Evolutionary conservation across 768 basidiomycete genomes (phyloP).

Genomic region (Suillus subalutaceus): DNA sequence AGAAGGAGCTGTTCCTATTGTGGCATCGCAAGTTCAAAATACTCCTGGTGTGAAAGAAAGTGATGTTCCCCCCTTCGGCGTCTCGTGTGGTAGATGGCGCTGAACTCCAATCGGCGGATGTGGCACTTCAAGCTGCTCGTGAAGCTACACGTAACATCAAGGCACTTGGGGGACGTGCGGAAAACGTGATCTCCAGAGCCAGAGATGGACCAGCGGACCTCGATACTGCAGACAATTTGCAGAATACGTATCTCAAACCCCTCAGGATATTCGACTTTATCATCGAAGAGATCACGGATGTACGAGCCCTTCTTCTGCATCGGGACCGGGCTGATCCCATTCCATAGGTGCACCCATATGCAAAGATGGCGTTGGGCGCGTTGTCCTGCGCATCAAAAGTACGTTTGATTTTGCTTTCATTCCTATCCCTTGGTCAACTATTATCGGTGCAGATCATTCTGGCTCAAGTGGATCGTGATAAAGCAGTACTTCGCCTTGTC

Average conservation of each 20-base stretch:
- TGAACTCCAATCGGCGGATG: background rate
- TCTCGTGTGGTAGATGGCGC: background rate
- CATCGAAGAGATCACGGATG: background rate
- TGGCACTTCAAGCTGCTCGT: background rate
- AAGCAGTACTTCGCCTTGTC: constrained; percentile 8
- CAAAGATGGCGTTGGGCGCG: constrained; percentile 8
- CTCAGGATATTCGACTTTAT: constrained; percentile 9
- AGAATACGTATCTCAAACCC: constrained; percentile 7
- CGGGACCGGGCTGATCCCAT: background rate
- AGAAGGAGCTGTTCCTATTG: background rate
- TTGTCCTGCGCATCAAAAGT: constrained; percentile 11
- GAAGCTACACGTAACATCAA: background rate
- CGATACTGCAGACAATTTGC: background rate
- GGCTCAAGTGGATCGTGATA: constrained; percentile 8
- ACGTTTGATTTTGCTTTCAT: background rate
- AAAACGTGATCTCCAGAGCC: background rate
- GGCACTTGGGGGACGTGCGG: background rate
- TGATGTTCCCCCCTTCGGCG: background rate
- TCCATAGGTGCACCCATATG: constrained; percentile 12
- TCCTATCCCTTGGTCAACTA: background rate
- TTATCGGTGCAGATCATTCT: background rate
- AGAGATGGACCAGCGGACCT: background rate
- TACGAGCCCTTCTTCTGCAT: background rate
- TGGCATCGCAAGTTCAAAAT: background rate
- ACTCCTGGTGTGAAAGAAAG: background rate